A percentile compares a stretch with the other conserved stretches of the same genome.
Conservation (phyloP, 2,329 filamentous ascomycete species). For the Beauveria sp. region DNA sequence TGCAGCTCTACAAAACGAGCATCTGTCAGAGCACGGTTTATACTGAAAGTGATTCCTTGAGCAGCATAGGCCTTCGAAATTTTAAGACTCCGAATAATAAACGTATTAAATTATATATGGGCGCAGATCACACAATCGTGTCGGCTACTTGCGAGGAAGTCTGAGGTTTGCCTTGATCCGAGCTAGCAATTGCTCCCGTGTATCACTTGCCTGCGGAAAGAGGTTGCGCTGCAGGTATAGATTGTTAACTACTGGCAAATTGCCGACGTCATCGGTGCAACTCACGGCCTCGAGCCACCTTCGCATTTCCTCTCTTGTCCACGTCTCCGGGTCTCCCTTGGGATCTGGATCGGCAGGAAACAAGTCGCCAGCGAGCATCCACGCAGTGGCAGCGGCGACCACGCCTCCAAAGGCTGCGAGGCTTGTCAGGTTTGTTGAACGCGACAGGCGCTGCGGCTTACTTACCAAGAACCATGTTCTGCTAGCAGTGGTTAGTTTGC, state of each 20-base stretch:
- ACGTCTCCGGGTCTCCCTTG: slow-evolving; percentile 61
- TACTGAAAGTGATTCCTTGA: background rate
- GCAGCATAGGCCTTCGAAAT: background rate
- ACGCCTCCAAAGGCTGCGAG: slow-evolving; percentile 70
- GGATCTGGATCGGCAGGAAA: slow-evolving; percentile 72
- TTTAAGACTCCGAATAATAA: background rate
- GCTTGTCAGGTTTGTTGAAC: slow-evolving; percentile 16
- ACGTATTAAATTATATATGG: background rate
- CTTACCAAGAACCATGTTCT: slow-evolving; percentile 66
- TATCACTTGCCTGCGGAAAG: slow-evolving; percentile 35
- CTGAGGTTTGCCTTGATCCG: slow-evolving; percentile 41
- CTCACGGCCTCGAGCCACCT: slow-evolving; percentile 76
- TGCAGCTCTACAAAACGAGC: background rate
- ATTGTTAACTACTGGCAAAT: background rate
- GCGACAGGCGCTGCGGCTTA: background rate
- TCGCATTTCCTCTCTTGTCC: slow-evolving; percentile 73
- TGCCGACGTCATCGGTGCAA: slow-evolving; percentile 14
- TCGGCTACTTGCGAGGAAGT: slow-evolving; percentile 24
- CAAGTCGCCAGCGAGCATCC: slow-evolving; percentile 78
- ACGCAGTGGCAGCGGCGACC: slow-evolving; percentile 73
- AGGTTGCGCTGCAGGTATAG: slow-evolving; percentile 33
- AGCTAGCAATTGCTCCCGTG: slow-evolving; percentile 38
- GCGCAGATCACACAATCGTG: background rate
- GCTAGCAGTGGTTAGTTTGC: slow-evolving; percentile 5
- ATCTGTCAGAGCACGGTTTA: background rate